Evolutionary conservation across 2,329 filamentous ascomycete species (phyloP).

Genomic region (Cercospora nicotianae): DNA sequence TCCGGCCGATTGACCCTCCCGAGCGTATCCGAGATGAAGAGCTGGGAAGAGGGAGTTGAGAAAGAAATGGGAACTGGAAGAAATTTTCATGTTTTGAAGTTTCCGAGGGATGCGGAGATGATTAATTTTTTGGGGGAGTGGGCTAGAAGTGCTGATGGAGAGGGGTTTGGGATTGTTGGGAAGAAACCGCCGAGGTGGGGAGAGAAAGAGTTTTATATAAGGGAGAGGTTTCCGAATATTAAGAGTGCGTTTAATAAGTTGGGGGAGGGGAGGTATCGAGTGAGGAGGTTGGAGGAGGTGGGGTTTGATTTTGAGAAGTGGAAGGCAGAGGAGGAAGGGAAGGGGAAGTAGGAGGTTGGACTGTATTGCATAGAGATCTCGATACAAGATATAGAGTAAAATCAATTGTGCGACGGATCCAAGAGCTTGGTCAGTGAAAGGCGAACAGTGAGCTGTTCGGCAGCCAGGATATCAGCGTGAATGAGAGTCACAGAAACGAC

Average conservation of each 20-base stretch:
- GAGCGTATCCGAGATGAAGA: constrained; percentile 60
- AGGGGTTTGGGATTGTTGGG: constrained; percentile 6
- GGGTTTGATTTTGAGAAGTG: constrained; percentile 51
- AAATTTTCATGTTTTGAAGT: constrained; percentile 57
- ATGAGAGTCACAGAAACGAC: too few relatives aligned
- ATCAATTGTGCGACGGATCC: background rate
- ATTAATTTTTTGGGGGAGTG: constrained; percentile 69
- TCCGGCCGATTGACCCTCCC: constrained; percentile 69
- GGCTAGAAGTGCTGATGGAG: constrained; percentile 50
- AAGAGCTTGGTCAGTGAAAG: background rate
- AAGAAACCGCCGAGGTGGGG: constrained; percentile 73
- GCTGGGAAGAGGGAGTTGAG: constrained; percentile 60
- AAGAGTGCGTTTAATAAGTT: constrained; percentile 68
- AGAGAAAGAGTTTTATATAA: constrained; percentile 69
- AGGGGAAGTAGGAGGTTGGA: background rate
- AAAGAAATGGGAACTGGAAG: constrained; percentile 46
- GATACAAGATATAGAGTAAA: background rate
- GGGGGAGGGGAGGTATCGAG: constrained; percentile 58
- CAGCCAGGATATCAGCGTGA: background rate
- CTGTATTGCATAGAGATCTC: background rate
- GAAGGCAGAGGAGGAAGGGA: constrained; percentile 30
- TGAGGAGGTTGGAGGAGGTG: constrained; percentile 68
- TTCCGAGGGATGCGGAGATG: constrained; percentile 65
- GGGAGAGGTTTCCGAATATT: constrained; percentile 66
- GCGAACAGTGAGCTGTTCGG: background rate